Evolutionary conservation across 148 eudicot species (phyloP).

Genomic region (Salicornia ramosissima): DNA sequence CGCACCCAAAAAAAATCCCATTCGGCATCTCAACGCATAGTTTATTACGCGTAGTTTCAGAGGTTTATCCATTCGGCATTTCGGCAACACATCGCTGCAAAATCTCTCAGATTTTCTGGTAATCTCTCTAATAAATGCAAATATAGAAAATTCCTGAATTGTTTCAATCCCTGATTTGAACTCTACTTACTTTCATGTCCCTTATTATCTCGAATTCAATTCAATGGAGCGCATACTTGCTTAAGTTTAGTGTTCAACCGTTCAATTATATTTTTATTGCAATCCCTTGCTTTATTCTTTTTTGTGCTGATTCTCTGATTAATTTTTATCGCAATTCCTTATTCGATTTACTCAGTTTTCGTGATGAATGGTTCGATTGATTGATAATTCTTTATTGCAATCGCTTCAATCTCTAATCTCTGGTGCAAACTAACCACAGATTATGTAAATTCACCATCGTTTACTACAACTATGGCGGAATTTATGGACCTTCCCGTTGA

Average conservation of each 20-base stretch:
- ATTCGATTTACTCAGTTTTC: not conserved
- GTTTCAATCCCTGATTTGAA: not conserved
- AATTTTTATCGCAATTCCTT: not conserved
- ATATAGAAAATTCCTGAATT: not conserved
- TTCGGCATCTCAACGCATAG: too few relatives aligned
- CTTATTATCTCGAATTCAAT: not conserved
- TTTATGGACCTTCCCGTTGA: constrained; percentile 28
- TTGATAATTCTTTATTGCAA: not conserved
- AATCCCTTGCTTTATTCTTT: not conserved
- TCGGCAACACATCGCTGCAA: too few relatives aligned
- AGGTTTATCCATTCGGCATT: too few relatives aligned
- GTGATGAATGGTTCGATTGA: not conserved
- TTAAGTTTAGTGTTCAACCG: not conserved
- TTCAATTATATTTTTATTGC: not conserved
- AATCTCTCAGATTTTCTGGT: too few relatives aligned
- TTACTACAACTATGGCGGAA: constrained; percentile 8
- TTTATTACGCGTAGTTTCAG: too few relatives aligned
- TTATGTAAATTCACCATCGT: not conserved
- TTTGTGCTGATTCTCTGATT: too few relatives aligned
- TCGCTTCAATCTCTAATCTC: constrained; percentile 3
- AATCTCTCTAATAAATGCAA: too few relatives aligned
- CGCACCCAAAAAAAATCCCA: too few relatives aligned
- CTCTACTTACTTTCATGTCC: not conserved
- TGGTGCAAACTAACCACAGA: constrained; percentile 7
- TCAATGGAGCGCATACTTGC: not conserved